phyloP scores from a whole-genome alignment of 31 red algal species.

The Porphyra umbilicalis region DNA sequence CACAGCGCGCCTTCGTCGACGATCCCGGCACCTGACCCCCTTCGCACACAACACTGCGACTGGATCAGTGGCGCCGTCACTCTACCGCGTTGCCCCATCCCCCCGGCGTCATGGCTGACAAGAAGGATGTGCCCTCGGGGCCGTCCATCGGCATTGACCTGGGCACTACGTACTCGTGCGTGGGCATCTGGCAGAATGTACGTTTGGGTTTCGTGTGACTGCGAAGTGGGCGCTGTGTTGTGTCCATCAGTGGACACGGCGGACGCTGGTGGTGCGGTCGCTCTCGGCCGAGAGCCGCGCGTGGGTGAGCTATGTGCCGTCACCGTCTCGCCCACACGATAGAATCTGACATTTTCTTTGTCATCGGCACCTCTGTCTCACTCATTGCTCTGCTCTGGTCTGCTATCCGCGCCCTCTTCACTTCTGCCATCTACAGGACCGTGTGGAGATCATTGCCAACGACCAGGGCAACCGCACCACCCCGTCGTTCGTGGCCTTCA shows the following conservation, averaged over 20 bases:
- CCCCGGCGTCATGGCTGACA: background rate
- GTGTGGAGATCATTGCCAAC: constrained; percentile 99
- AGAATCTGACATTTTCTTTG: too few species aligned
- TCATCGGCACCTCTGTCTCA: too few species aligned
- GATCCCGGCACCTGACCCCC: background rate
- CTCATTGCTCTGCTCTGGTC: too few species aligned
- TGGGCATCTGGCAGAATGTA: constrained; percentile 89
- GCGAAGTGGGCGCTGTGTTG: too few species aligned
- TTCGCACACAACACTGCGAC: background rate
- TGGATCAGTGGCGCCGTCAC: too few species aligned
- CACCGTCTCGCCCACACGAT: too few species aligned
- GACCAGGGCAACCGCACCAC: constrained; percentile 99
- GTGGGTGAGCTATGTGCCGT: too few species aligned
- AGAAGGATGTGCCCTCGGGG: constrained; percentile 9
- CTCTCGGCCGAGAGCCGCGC: too few species aligned
- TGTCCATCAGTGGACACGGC: too few species aligned
- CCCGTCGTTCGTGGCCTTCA: constrained; percentile 99
- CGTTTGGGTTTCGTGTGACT: background rate
- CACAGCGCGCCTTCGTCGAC: too few species aligned
- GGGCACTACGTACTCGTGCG: constrained; percentile 99
- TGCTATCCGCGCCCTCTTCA: background rate
- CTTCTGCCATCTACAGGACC: constrained; percentile 9
- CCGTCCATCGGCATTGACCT: constrained; percentile 97
- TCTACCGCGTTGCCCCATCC: too few species aligned
- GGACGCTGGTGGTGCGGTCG: too few species aligned